Conservation (phyloP, 2,329 filamentous ascomycete species). For the Geosmithia putterillii region DNA sequence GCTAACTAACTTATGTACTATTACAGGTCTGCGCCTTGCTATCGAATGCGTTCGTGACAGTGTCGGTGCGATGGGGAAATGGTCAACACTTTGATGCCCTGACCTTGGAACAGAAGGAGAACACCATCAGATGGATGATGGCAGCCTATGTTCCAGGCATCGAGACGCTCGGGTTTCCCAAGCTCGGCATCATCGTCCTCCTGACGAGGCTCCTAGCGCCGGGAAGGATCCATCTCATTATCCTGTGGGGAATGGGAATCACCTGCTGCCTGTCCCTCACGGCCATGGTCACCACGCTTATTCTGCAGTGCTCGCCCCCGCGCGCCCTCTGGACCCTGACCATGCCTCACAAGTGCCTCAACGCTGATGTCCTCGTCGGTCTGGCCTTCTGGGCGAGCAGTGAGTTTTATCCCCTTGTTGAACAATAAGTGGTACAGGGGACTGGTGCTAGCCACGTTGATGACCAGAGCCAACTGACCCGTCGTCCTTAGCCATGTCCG, state of each 20-base stretch:
- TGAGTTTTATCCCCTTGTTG: too few relatives aligned
- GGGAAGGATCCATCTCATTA: constrained; percentile 5
- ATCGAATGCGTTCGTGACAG: constrained; percentile 6
- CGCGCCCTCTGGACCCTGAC: constrained; percentile 9
- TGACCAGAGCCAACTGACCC: not conserved
- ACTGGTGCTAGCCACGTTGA: too few relatives aligned
- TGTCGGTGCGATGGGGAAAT: constrained; percentile 9
- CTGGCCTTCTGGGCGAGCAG: too few relatives aligned
- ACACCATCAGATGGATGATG: constrained; percentile 10
- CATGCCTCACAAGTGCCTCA: not conserved
- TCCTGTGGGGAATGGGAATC: constrained; percentile 11
- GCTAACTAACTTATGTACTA: not conserved
- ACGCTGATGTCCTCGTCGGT: too few relatives aligned
- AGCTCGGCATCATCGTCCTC: constrained; percentile 13
- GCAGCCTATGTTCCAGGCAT: constrained; percentile 13
- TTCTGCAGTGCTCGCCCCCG: constrained; percentile 11
- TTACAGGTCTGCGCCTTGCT: constrained; percentile 6
- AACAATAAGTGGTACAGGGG: too few relatives aligned
- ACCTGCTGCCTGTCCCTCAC: constrained; percentile 6
- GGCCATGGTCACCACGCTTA: constrained; percentile 9
- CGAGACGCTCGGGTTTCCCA: constrained; percentile 13
- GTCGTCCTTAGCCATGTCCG: constrained; percentile 7
- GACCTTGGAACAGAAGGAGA: constrained; percentile 3
- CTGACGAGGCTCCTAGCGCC: constrained; percentile 13
- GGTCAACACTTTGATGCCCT: constrained; percentile 8